Percentiles rank a stretch among this genome's conserved stretches.
phyloP scores from a whole-genome alignment of 805 yeast species.

The Kodamaea lidongshanica region DNA sequence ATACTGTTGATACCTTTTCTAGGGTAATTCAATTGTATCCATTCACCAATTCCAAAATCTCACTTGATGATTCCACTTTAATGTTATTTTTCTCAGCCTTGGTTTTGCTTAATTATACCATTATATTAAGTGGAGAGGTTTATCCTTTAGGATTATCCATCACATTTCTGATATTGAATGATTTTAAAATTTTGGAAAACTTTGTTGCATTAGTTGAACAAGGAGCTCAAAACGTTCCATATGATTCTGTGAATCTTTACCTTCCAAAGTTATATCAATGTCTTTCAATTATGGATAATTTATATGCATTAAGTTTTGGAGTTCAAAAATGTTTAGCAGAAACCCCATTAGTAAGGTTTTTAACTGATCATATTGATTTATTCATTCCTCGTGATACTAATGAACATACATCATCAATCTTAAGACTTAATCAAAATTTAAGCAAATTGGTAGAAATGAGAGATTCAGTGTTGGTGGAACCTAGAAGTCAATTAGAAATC shows the following conservation, averaged over 20 bases:
- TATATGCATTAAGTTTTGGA: conserved; percentile 50
- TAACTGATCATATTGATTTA: conserved; percentile 11
- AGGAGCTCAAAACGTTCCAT: conserved; percentile 11
- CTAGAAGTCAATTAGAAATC: not conserved
- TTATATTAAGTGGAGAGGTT: conserved; percentile 53
- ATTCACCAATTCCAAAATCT: conserved; percentile 16
- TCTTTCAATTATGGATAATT: conserved; percentile 43
- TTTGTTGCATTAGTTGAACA: conserved; percentile 35
- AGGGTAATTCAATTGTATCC: conserved; percentile 34
- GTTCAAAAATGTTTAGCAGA: conserved; percentile 22
- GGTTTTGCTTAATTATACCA: conserved; percentile 45
- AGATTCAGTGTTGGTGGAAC: conserved; percentile 5
- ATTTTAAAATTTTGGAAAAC: conserved; percentile 45
- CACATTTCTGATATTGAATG: conserved; percentile 51
- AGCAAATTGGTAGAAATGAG: conserved; percentile 12
- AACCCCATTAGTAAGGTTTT: conserved; percentile 6
- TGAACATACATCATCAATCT: conserved; percentile 13
- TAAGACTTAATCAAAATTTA: conserved; percentile 18
- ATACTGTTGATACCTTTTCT: conserved; percentile 30
- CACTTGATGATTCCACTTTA: conserved; percentile 20
- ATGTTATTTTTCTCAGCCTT: conserved; percentile 26
- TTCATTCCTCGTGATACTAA: conserved; percentile 14
- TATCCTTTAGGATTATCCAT: conserved; percentile 52
- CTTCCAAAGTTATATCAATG: conserved; percentile 43
- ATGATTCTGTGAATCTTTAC: conserved; percentile 24